Evolutionary conservation across 2,329 filamentous ascomycete species (phyloP).

Genomic region (Trichophyton schoenleinii): DNA sequence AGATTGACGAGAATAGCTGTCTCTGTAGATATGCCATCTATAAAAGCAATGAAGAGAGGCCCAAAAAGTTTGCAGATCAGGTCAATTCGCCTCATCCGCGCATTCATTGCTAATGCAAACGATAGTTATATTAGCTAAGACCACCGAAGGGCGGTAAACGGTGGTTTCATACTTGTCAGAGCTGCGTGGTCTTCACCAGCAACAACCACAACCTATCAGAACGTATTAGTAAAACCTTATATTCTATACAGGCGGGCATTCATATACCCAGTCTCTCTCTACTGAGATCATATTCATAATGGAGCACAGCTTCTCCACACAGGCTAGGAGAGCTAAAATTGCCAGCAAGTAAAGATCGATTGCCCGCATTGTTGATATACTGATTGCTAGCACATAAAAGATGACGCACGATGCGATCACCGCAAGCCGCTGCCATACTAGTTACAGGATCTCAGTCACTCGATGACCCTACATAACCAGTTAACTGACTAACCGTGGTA

Average conservation of each 20-base stretch:
- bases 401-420: neutral
- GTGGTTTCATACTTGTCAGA: too few species aligned
- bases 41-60: constrained; percentile 39
- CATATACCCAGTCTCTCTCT: constrained; percentile 53
- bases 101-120: constrained; percentile 31
- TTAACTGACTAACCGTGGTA: neutral
- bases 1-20: constrained; percentile 38
- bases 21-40: constrained; percentile 34
- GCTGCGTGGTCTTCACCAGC: neutral
- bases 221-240: neutral
- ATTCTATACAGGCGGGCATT: neutral
- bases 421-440: neutral
- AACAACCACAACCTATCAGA: neutral
- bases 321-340: constrained; percentile 43
- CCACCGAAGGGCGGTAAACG: too few species aligned
- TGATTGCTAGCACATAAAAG: neutral
- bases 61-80: constrained; percentile 45
- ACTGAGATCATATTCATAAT: constrained; percentile 56
- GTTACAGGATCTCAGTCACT: neutral
- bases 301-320: constrained; percentile 55
- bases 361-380: neutral
- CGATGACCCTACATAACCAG: neutral
- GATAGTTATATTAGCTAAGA: neutral
- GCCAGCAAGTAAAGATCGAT: constrained; percentile 15
- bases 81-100: constrained; percentile 46